These are phyloP conservation scores for Tremella mesenterica DNA, from an alignment of 768 basidiomycete species.

Conservation along the genomic window DNA sequence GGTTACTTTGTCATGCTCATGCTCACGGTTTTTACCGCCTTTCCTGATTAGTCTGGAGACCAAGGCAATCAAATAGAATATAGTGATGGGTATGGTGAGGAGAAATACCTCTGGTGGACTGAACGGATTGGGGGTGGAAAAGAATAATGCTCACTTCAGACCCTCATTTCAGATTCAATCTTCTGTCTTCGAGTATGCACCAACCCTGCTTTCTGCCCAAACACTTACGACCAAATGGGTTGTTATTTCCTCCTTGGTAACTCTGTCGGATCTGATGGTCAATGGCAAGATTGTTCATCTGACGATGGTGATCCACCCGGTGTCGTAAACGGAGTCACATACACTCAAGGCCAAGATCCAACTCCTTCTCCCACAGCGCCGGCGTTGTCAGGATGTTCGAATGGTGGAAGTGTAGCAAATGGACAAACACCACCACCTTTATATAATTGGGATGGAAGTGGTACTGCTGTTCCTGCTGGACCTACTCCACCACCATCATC, in stretches of 20 bases:
- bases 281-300: constrained; percentile 26
- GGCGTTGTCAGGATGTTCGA: constrained; percentile 9
- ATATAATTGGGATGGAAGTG: constrained; percentile 8
- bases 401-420: constrained; percentile 19
- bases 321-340: constrained; percentile 20
- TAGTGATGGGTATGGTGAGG: too few species aligned
- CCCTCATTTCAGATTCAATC: constrained; percentile 25
- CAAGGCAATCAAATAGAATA: too few species aligned
- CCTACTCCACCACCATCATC: not conserved
- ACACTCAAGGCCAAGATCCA: constrained; percentile 7
- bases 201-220: constrained; percentile 32
- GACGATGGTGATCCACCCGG: constrained; percentile 28
- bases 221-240: constrained; percentile 26
- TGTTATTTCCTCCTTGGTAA: constrained; percentile 29
- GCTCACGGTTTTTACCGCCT: too few species aligned
- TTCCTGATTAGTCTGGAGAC: too few species aligned
- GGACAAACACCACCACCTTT: constrained; percentile 22
- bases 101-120: too few species aligned
- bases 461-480: not conserved
- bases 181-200: constrained; percentile 39
- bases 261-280: constrained; percentile 20
- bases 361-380: constrained; percentile 15
- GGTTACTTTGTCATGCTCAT: too few species aligned
- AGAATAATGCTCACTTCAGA: constrained; percentile 9
- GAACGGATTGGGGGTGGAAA: not conserved